phyloP scores from a whole-genome alignment of 1,284 basidiomycete species.

The Ustilago vetiveriae region DNA sequence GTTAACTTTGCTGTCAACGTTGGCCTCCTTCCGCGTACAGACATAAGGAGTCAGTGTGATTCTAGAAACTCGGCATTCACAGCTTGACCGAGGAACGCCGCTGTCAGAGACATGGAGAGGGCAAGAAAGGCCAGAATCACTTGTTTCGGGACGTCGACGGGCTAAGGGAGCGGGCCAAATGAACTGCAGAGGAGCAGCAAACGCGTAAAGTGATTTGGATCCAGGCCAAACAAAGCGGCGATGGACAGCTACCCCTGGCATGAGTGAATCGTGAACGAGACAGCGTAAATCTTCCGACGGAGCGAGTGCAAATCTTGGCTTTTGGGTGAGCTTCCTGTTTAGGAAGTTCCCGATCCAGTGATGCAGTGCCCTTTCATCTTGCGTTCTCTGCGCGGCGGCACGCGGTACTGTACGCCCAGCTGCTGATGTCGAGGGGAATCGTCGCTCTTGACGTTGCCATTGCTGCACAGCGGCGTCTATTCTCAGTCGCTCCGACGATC shows the following conservation, averaged over 20 bases:
- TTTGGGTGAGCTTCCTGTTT: no score
- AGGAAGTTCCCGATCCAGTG: slow-evolving; percentile 1
- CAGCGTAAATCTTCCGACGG: background rate
- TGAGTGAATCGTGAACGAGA: slow-evolving; percentile 1
- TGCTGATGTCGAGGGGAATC: background rate
- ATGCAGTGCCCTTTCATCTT: background rate
- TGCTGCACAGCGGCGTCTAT: slow-evolving; percentile 17
- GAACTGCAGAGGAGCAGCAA: no score
- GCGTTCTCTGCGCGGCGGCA: background rate
- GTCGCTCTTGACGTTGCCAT: background rate
- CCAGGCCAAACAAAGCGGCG: slow-evolving; percentile 2
- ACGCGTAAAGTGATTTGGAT: background rate
- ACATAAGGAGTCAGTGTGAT: no score
- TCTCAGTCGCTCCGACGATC: slow-evolving; percentile 23
- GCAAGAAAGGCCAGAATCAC: background rate
- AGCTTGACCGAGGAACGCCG: no score
- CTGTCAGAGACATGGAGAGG: no score
- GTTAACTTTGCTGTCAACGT: no score
- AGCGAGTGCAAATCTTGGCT: background rate
- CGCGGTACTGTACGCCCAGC: slow-evolving; percentile 3
- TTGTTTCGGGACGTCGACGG: background rate
- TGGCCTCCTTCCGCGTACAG: no score
- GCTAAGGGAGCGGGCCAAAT: background rate
- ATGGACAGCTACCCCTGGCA: slow-evolving; percentile 11
- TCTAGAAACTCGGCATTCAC: no score